These are phyloP conservation scores for Alternaria sp. DNA, from an alignment of 2,329 filamentous ascomycete species.

Conservation along the genomic window DNA sequence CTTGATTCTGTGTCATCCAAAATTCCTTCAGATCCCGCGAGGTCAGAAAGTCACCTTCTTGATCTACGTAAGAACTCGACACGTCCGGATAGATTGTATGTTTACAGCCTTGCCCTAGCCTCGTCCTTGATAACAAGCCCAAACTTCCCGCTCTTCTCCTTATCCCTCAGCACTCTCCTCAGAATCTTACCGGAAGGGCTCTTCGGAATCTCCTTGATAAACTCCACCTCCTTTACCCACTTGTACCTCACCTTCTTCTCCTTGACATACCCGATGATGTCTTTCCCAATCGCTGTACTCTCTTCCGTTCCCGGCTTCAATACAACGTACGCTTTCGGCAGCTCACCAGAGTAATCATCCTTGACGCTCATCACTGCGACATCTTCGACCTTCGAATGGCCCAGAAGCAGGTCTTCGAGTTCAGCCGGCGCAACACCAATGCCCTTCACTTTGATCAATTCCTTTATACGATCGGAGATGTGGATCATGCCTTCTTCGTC, in stretches of 20 bases:
- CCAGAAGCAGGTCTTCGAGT: constrained; percentile 67
- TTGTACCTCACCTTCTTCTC: constrained; percentile 57
- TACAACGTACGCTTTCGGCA: constrained; percentile 55
- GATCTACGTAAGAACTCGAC: no score
- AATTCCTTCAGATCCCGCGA: no score
- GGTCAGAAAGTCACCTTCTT: no score
- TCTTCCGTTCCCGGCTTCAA: constrained; percentile 45
- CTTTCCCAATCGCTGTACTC: constrained; percentile 43
- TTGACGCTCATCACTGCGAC: constrained; percentile 61
- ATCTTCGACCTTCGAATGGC: constrained; percentile 63
- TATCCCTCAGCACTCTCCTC: constrained; percentile 53
- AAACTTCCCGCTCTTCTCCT: constrained; percentile 47
- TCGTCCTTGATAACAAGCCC: constrained; percentile 24
- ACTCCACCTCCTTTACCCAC: constrained; percentile 55
- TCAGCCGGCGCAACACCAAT: constrained; percentile 69
- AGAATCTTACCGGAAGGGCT: constrained; percentile 57
- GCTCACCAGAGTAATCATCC: constrained; percentile 60
- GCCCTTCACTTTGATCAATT: constrained; percentile 73
- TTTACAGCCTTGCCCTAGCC: constrained; percentile 49
- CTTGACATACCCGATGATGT: constrained; percentile 53
- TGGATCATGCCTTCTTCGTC: constrained; percentile 63
- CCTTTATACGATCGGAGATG: constrained; percentile 69
- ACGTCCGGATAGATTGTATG: no score
- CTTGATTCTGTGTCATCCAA: no score
- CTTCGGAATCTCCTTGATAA: constrained; percentile 57